These are phyloP conservation scores for Metarhizium album DNA, from an alignment of 2,329 filamentous ascomycete genomes.

Conservation along the genomic window DNA sequence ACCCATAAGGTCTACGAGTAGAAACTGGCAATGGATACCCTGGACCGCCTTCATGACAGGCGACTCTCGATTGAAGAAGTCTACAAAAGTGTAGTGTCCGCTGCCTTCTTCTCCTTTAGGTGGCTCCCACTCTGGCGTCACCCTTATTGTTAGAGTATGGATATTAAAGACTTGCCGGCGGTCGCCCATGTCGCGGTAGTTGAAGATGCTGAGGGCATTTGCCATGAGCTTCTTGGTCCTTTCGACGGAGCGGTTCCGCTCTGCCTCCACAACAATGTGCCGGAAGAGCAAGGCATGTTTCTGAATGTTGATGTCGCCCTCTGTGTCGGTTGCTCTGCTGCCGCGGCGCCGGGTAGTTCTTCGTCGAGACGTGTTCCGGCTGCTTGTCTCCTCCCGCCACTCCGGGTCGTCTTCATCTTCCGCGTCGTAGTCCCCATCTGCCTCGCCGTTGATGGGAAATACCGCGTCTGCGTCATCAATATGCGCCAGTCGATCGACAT, in stretches of 20 bases:
- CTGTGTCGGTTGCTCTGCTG: neutral
- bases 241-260: slow-evolving; percentile 25
- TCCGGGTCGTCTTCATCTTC: slow-evolving; percentile 8
- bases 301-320: slow-evolving; percentile 18
- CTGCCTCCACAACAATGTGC: slow-evolving; percentile 30
- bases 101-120: neutral
- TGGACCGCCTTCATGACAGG: slow-evolving; percentile 21
- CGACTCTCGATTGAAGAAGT: slow-evolving; percentile 22
- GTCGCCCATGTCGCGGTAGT: slow-evolving; percentile 2
- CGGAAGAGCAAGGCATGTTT: slow-evolving; percentile 30
- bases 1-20: slow-evolving; percentile 25
- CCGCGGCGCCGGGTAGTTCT: neutral
- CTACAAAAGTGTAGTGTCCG: slow-evolving; percentile 22
- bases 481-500: slow-evolving; percentile 9
- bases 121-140: slow-evolving; percentile 20
- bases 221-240: slow-evolving; percentile 21
- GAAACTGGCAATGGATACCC: slow-evolving; percentile 22
- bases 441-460: neutral
- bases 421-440: slow-evolving; percentile 7
- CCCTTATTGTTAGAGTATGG: slow-evolving; percentile 31
- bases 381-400: slow-evolving; percentile 3
- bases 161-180: slow-evolving; percentile 15
- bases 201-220: slow-evolving; percentile 27
- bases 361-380: neutral
- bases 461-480: slow-evolving; percentile 8